Evolutionary conservation across 2,329 filamentous ascomycete species (phyloP).

Genomic region (Pseudopyrenochaeta lycopersici): DNA sequence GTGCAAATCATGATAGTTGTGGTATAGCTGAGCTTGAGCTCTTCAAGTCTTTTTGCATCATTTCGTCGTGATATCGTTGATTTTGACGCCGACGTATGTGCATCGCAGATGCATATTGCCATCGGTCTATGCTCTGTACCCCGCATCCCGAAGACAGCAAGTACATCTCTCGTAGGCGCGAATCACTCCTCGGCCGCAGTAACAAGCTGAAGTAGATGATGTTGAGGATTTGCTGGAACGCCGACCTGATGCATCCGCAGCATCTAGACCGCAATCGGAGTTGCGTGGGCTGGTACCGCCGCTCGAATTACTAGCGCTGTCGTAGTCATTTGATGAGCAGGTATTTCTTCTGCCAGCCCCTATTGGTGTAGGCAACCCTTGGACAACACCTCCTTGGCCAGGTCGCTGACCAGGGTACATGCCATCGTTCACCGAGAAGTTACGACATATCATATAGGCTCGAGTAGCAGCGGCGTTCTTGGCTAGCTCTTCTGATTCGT

Average conservation of each 20-base stretch:
- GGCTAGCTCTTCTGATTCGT: conserved; percentile 82
- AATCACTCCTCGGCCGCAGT: conserved; percentile 50
- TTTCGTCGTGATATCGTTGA: conserved; percentile 26
- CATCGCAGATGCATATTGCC: background rate
- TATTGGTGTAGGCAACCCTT: conserved; percentile 71
- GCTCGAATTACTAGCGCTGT: conserved; percentile 61
- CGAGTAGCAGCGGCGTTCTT: conserved; percentile 95
- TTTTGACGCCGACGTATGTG: conserved; percentile 1
- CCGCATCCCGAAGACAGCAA: conserved; percentile 53
- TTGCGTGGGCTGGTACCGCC: conserved; percentile 65
- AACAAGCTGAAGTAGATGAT: conserved; percentile 42
- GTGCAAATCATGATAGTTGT: conserved; percentile 28
- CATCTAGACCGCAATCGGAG: conserved; percentile 56
- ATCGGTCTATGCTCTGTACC: conserved; percentile 38
- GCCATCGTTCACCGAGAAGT: conserved; percentile 96
- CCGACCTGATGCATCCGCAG: conserved; percentile 32
- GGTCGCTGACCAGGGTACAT: conserved; percentile 73
- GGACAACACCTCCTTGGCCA: conserved; percentile 63
- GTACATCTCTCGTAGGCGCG: conserved; percentile 54
- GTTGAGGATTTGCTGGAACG: conserved; percentile 47
- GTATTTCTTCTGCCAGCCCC: conserved; percentile 65
- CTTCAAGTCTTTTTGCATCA: conserved; percentile 42
- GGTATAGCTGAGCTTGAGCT: conserved; percentile 49
- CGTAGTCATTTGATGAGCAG: conserved; percentile 58
- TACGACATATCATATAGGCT: conserved; percentile 96